Evolutionary conservation across 768 basidiomycete genomes (phyloP), one percentile per base, ranked within the genome.

Genomic region (Trametes coccinea): DNA sequence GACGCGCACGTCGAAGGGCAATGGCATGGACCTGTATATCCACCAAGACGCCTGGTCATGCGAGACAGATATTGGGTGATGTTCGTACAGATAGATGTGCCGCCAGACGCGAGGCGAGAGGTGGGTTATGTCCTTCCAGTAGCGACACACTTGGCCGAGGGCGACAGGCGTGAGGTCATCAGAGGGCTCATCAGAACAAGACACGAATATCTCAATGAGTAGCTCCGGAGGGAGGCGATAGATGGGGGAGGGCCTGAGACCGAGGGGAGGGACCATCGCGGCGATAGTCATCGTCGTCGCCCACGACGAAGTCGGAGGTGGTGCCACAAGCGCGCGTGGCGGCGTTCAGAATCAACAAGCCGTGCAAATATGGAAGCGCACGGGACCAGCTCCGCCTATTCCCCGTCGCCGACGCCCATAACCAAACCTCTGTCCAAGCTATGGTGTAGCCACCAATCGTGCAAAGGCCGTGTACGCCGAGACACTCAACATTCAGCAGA

Each of bases 31-130:
- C 50, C 78, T 79, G 56, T 73, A 68, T 33, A 82, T 73, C 86
- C 85, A 91, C 0, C 84, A 68, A 30, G 74, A 67, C 3, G 84
- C 83, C 57, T 87, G 82, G 0, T 71, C 63, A 49, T 77, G 81
- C 22, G 83, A 77, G 45, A 77, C 72, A 17, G 71, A 33, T 14
- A 78, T 68, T 7, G 72, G 63, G 37, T 74, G 75, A 5, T 69
- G 61, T n/a, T 84, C 81, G 69, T 81, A 72, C 58, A 92, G 73
- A 54, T 74, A 69, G 61, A 91, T 77, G 52, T 70, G 73, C 66
- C 84, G 84, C 90, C 89, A 92, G 48, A 86, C 68, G 33, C 76
- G 72, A 0, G 90, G 88, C 0, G 83, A 82, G 1, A 77, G 72
- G 66, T 80, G 69, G 39, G 82, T 78, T 45, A 89, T 73, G 41